phyloP scores from a whole-genome alignment of 441 rosid genomes.

The Gossypium davidsonii region DNA sequence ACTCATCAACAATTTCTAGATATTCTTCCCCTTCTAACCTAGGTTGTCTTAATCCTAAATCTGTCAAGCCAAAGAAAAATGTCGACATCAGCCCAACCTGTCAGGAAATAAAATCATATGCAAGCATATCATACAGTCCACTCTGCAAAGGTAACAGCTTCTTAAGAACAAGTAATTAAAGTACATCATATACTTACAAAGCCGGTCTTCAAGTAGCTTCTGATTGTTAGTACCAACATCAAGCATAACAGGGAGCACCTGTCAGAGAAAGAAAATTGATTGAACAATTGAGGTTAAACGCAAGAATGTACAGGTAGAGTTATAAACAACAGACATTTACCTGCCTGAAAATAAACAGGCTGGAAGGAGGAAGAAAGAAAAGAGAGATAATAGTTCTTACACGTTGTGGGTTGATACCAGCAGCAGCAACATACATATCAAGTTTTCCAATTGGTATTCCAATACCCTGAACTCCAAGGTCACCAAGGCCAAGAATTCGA shows the following conservation, averaged over 20 bases:
- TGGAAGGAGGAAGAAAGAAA: background rate
- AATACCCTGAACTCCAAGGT: slow-evolving; percentile 97
- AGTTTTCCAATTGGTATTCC: slow-evolving; percentile 95
- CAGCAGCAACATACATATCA: slow-evolving; percentile 94
- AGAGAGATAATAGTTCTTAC: slow-evolving; percentile 32
- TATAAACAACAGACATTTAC: background rate
- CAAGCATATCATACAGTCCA: slow-evolving; percentile 11
- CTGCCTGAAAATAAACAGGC: background rate
- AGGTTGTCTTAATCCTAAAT: slow-evolving; percentile 85
- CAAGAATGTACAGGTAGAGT: background rate
- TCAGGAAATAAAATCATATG: slow-evolving; percentile 15
- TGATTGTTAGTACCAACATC: slow-evolving; percentile 96
- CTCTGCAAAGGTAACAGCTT: background rate
- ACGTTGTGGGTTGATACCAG: slow-evolving; percentile 89
- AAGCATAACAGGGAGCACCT: slow-evolving; percentile 93
- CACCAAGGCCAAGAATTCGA: slow-evolving; percentile 95
- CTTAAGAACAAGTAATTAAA: background rate
- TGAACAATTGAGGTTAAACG: slow-evolving; percentile 13
- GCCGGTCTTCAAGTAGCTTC: slow-evolving; percentile 77
- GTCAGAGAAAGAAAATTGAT: slow-evolving; percentile 16
- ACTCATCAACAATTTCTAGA: slow-evolving; percentile 81
- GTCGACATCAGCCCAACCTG: slow-evolving; percentile 14
- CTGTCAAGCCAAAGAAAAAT: slow-evolving; percentile 32
- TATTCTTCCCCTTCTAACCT: slow-evolving; percentile 96
- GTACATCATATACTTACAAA: slow-evolving; percentile 54